Evolutionary conservation across 225 moss, liverwort and hornwort genomes (phyloP).

Genomic region (Bryoerythrophyllum caledonicum): DNA sequence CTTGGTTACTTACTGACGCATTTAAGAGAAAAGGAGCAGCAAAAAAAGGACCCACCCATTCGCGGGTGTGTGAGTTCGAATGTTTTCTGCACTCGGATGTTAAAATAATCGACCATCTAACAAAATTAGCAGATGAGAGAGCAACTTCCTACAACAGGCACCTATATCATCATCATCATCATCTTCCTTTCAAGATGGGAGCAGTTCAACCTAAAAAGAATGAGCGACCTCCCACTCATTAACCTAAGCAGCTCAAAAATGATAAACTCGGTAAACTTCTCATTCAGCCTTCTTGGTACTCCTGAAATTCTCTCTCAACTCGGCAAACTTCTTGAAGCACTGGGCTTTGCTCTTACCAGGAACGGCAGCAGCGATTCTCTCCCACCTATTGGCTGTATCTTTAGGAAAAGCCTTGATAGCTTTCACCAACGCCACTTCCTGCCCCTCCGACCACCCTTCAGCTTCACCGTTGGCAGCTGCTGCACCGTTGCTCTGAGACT

Average conservation of each 20-base stretch:
- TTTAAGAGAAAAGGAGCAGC: slow-evolving; percentile 1
- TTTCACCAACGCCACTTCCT: slow-evolving; percentile 85
- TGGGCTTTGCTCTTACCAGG: slow-evolving; percentile 80
- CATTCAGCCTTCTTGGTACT: slow-evolving; percentile 72
- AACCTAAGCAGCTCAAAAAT: slow-evolving; percentile 14
- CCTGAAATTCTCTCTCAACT: slow-evolving; percentile 87
- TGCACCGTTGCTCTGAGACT: slow-evolving; percentile 39
- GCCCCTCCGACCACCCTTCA: slow-evolving; percentile 76
- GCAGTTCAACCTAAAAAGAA: slow-evolving; percentile 28
- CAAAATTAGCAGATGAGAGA: slow-evolving; percentile 27
- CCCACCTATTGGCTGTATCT: slow-evolving; percentile 80
- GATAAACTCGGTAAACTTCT: slow-evolving; percentile 27
- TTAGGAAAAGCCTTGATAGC: slow-evolving; percentile 90
- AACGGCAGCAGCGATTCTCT: slow-evolving; percentile 85
- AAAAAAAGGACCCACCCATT: slow-evolving; percentile 24
- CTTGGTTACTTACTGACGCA: slow-evolving; percentile 7
- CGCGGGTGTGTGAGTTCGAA: slow-evolving; percentile 22
- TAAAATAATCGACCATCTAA: slow-evolving; percentile 26
- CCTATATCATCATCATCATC: slow-evolving; percentile 25
- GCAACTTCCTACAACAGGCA: background rate
- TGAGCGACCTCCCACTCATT: slow-evolving; percentile 18
- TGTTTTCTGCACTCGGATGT: slow-evolving; percentile 13
- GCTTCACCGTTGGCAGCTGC: slow-evolving; percentile 50
- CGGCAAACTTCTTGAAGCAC: slow-evolving; percentile 83
- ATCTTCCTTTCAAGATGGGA: slow-evolving; percentile 34